Base-by-base conservation (phyloP, 148 eudicot species). In the Rheum nobile region DNA sequence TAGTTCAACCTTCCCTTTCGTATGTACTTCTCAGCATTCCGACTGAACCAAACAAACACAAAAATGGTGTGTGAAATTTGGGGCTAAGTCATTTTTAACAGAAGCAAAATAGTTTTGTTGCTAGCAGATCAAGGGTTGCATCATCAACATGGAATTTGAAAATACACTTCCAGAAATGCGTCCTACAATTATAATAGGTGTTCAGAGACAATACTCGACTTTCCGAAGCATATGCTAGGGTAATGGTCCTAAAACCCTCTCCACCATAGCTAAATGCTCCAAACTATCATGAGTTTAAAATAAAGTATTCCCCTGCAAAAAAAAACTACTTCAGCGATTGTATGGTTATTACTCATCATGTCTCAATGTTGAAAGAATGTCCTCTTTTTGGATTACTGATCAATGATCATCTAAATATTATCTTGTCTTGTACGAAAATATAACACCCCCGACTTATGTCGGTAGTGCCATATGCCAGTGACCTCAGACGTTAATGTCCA, bases 1-100 rank as follows among this genome's bases (percentile, higher is more conserved):
- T 89, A 88, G 77, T 86, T 81, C 78, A 88, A 74, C 80, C 87
- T 87, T 48, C 91, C 91, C 71, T 87, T 83, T 74, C 87, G 77
- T 37, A 88, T 59, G 74, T 85, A 88, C 79, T 88, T 88, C 71
- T 82, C 89, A 55, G 86, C 87, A 76, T 84, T 84, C 32, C 87
- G 89, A 79, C 91, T 88, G 84, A 43, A 76, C 28, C 32, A 59
- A 75, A 24, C 19, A 43, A 12, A 43, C 73, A 21, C 32, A 17
- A 71, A 31, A 71, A 71, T 34, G 31, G 12, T 69, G 42, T 31
- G 46, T 39, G 4, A 16, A 44, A 9, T 46, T 29, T 32, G 70
- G 22, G 74, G 73, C 26, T 29, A 34, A 26, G 0, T 22, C 67
- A 57, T 14, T 54, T 44, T 38, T 14, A 65, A 57, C 44, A 59